A percentile compares a stretch with the other conserved stretches of the same genome.
Evolutionary conservation across 306 rosid species (phyloP).

Genomic region (Medicago ruthenica): DNA sequence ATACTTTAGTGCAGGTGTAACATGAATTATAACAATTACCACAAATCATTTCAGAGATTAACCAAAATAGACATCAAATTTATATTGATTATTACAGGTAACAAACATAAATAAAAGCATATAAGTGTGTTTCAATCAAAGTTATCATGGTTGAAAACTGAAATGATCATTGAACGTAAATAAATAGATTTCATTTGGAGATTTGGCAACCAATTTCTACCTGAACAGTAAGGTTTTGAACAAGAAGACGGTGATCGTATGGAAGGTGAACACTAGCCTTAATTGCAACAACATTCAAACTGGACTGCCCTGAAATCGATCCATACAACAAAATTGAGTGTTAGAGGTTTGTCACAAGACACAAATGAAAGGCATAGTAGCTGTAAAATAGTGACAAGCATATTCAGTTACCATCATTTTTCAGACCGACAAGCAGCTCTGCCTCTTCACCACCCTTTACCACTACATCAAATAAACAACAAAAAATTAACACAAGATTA

Average conservation of each 20-base stretch:
- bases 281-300: conserved; percentile 68
- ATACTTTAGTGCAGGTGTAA: neutral
- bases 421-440: conserved; percentile 19
- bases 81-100: conserved; percentile 3
- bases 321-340: neutral
- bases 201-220: conserved; percentile 46
- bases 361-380: neutral
- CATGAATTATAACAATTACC: neutral
- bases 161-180: conserved; percentile 19
- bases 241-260: conserved; percentile 67
- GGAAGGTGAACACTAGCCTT: conserved; percentile 88
- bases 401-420: conserved; percentile 18
- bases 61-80: neutral
- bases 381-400: neutral
- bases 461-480: neutral
- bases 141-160: neutral
- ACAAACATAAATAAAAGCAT: conserved; percentile 13
- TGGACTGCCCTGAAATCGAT: conserved; percentile 9
- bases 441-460: conserved; percentile 26
- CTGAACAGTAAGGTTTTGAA: conserved; percentile 91
- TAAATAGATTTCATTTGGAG: conserved; percentile 1
- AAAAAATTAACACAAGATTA: neutral
- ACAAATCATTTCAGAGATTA: neutral
- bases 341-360: neutral
- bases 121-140: neutral